A percentile compares a stretch with the other conserved stretches of the same genome.
phyloP scores from a whole-genome alignment of 768 basidiomycete species.

The Mycena indigotica region DNA sequence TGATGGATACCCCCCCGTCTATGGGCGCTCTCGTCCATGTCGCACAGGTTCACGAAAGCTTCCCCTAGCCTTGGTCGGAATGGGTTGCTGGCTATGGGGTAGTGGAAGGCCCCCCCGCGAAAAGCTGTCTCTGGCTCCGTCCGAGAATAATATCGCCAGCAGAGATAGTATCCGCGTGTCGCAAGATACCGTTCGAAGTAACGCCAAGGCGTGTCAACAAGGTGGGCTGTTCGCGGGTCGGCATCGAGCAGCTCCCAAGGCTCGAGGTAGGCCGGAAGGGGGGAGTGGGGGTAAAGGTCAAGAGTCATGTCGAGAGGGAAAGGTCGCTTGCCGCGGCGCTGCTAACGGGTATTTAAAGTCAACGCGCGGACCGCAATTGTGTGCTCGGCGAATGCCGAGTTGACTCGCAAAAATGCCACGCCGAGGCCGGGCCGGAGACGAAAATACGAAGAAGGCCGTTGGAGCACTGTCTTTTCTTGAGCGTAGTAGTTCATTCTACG shows the following conservation, averaged over 20 bases:
- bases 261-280: conserved; percentile 16
- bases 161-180: conserved; percentile 16
- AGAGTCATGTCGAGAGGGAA: background rate
- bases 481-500: background rate
- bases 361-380: background rate
- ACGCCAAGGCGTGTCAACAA: conserved; percentile 19
- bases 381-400: background rate
- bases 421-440: too few species aligned
- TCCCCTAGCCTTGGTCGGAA: conserved; percentile 13
- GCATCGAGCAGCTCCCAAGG: conserved; percentile 19
- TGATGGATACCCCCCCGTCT: conserved; percentile 11
- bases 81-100: conserved; percentile 8
- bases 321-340: background rate
- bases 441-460: background rate
- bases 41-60: conserved; percentile 8
- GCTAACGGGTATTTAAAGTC: background rate
- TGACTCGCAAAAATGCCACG: background rate
- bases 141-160: conserved; percentile 23
- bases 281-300: conserved; percentile 13
- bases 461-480: background rate
- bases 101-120: background rate
- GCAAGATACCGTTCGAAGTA: conserved; percentile 20
- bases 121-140: conserved; percentile 13
- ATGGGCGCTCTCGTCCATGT: background rate
- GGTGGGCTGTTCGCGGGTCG: conserved; percentile 13